Base-by-base conservation (phyloP, 1,139 yeast genomes). In the Protomyces gravidus region DNA sequence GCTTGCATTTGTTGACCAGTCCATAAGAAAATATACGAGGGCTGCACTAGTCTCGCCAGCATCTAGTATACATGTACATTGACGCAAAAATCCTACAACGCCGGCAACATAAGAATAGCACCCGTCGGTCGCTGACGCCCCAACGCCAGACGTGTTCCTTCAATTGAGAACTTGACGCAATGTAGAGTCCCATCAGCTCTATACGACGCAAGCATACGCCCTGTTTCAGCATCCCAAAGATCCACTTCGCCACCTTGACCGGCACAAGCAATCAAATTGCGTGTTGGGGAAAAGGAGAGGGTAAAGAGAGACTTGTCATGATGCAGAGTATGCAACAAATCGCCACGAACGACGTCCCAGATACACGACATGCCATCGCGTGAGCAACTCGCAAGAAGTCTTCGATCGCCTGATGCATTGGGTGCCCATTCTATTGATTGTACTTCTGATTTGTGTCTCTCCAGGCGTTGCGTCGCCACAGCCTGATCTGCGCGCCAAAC, bases 221-320 rank as follows among this genome's bases (percentile, higher is more conserved):
- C 60, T 4, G 53, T 45, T 19, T 28, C 46, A 5, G 62, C 61
- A 50, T 60, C 48, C 62, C 62, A 60, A n/a, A 60, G 25, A n/a
- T 49, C 40, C 23, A 52, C 50, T 19, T 49, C 57, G 21, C 60
- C 60, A 26, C 50, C 60, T 28, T 49, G 50, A 3, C 59, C 56
- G 9, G 56, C 58, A 6, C 62, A 45, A n/a, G 61, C 62, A 19
- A 60, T 47, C n/a, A 53, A 15, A 28, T 53, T 55, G 17, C 42
- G 17, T 23, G 55, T 45, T 19, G 42, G 45, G n/a, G 47, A 51
- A 40, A 50, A 39, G 33, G 52, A 40, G 21, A 51, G 21, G n/a
- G 50, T 45, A 32, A 55, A 42, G 40, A 51, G 45, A 19, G 62
- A 42, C 17, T 58, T 50, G 32, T 49, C 61, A 33, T 56, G 59